Base-by-base conservation (phyloP, 2,329 filamentous ascomycete species). In the Fusarium fracticaudum region DNA sequence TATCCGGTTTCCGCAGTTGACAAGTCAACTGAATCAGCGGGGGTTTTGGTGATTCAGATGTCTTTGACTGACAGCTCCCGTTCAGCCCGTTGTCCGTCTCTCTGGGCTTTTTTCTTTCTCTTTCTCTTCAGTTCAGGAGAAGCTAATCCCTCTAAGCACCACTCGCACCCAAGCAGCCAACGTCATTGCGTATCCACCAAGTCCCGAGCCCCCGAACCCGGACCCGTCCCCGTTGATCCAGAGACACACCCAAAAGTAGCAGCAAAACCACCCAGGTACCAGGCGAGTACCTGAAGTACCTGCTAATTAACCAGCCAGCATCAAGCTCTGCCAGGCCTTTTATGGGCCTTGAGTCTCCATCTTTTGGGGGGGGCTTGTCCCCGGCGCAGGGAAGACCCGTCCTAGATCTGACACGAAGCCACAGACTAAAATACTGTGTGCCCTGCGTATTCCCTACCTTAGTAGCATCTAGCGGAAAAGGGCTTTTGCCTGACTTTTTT, bases 121-220 rank as follows among this genome's bases (percentile, higher is more conserved):
- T 35, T 17, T 18, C 48, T 35, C 31, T 51, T 35, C 22, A 48
- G 18, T 45, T 63, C 57, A 69, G 66, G 64, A 69, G 64, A 60
- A 63, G 55, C 41, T 45, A 59, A 51, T 43, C 43, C 53, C 60
- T 60, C 62, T 50, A 18, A 67, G 65, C 33, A 53, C 29, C 44
- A 63, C 55, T 67, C 59, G 53, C 40, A 48, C 24, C 24, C 43
- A 59, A 59, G 57, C 64, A 72, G 62, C 64, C 72, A 76, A 78
- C 78, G 78, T 80, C 78, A 80, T 80, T 74, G 67, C 69, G 71
- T 76, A 74, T 67, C 78, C 78, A 79, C 78, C 60, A 50, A 53
- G 67, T 75, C 73, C 78, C 77, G 78, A 79, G 73, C 63, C 78
- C 76, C 76, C 77, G 78, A 79, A 76, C 64, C 77, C 69, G 69